Conservation (phyloP, 345 rosid genomes). For the Pugionium dolabratum region DNA sequence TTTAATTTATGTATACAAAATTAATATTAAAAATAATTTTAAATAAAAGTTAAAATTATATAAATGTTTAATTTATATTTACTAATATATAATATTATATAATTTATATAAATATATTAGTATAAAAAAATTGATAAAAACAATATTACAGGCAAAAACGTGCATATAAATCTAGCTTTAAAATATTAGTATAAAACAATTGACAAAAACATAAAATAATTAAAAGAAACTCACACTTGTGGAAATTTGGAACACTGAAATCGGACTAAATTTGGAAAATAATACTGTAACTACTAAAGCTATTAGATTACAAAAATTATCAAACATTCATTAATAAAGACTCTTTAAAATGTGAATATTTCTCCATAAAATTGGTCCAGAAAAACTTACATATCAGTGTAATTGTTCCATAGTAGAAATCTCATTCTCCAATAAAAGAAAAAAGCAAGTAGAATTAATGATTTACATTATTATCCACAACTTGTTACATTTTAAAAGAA, state of each 20-base stretch:
- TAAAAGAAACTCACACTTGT: neutral
- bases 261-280: neutral
- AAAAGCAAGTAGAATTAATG: conserved; percentile 30
- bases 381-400: neutral
- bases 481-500: conserved; percentile 47
- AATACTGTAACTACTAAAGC: neutral
- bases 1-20: no score
- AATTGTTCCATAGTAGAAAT: neutral
- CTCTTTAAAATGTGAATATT: neutral
- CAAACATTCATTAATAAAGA: neutral
- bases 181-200: no score
- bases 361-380: neutral
- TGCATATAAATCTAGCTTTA: no score
- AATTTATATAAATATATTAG: no score
- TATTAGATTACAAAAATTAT: neutral
- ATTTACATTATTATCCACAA: conserved; percentile 58
- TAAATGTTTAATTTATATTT: no score
- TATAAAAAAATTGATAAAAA: no score
- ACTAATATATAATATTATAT: no score
- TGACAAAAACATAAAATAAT: no score
- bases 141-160: no score
- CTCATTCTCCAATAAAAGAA: neutral
- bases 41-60: no score
- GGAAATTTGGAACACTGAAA: neutral
- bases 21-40: no score